Conservation (phyloP, 1,284 basidiomycete genomes). For the Cerioporus squamosus region DNA sequence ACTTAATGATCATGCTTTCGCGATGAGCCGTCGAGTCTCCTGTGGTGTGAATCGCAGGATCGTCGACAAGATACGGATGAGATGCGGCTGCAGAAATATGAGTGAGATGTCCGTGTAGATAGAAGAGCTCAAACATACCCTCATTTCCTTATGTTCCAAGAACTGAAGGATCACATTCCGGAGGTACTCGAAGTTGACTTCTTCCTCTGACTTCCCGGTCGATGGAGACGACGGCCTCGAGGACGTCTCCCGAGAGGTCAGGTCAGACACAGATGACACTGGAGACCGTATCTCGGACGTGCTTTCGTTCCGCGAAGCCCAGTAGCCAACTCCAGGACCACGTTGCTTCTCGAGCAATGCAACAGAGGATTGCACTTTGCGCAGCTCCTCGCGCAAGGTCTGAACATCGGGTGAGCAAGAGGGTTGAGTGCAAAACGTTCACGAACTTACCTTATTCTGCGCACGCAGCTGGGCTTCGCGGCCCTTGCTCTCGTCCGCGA, state of each 20-base stretch:
- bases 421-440: not conserved
- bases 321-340: conserved; percentile 93
- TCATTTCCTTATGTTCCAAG: conserved; percentile 88
- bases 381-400: conserved; percentile 88
- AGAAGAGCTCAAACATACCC: conserved; percentile 51
- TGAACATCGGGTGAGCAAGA: conserved; percentile 35
- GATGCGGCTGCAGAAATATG: conserved; percentile 66
- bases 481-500: conserved; percentile 64
- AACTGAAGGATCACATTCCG: conserved; percentile 95
- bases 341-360: conserved; percentile 88
- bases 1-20: conserved; percentile 31
- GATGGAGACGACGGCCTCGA: conserved; percentile 46
- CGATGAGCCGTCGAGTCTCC: conserved; percentile 77
- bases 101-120: not conserved
- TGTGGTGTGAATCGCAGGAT: conserved; percentile 94
- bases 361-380: conserved; percentile 91
- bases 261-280: conserved; percentile 50
- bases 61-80: conserved; percentile 88
- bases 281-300: conserved; percentile 49
- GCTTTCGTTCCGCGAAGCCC: conserved; percentile 59
- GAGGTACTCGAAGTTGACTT: conserved; percentile 94
- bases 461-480: conserved; percentile 70
- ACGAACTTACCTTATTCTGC: conserved; percentile 70
- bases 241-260: conserved; percentile 39
- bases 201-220: conserved; percentile 68